Evolutionary conservation across 768 basidiomycete genomes (phyloP).

Genomic region (Naganishia vishniacii): DNA sequence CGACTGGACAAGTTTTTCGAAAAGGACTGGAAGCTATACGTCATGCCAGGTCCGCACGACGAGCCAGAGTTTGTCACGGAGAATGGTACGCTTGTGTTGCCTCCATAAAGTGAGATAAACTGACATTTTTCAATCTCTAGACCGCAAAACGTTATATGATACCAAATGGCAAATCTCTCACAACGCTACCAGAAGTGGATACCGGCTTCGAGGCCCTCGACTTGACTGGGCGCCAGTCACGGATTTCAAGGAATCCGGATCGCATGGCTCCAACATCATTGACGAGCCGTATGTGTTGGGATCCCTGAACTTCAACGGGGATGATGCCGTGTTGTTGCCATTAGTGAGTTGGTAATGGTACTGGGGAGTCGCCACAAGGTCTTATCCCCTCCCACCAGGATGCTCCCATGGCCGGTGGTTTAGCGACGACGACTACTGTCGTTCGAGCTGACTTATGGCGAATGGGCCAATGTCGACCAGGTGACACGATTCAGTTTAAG

Average conservation of each 20-base stretch:
- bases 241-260: slow-evolving; percentile 61
- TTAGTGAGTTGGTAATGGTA: slow-evolving; percentile 64
- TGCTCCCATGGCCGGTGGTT: slow-evolving; percentile 34
- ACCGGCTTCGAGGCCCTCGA: slow-evolving; percentile 57
- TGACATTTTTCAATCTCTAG: slow-evolving; percentile 36
- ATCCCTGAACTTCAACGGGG: slow-evolving; percentile 54
- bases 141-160: slow-evolving; percentile 55
- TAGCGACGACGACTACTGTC: slow-evolving; percentile 33
- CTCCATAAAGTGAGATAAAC: neutral
- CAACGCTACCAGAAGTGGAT: slow-evolving; percentile 62
- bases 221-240: slow-evolving; percentile 57
- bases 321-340: slow-evolving; percentile 63
- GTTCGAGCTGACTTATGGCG: slow-evolving; percentile 56
- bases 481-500: slow-evolving; percentile 56
- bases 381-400: slow-evolving; percentile 30
- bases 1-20: slow-evolving; percentile 36
- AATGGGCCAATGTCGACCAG: slow-evolving; percentile 61
- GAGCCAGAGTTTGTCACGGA: slow-evolving; percentile 57
- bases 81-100: slow-evolving; percentile 32
- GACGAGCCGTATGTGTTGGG: slow-evolving; percentile 35
- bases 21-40: slow-evolving; percentile 55
- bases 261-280: slow-evolving; percentile 64
- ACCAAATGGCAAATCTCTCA: slow-evolving; percentile 57
- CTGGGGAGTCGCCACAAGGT: slow-evolving; percentile 52
- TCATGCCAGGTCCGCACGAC: slow-evolving; percentile 62